Conservation (phyloP, 2,329 filamentous ascomycete genomes). For the Cytospora piceae region DNA sequence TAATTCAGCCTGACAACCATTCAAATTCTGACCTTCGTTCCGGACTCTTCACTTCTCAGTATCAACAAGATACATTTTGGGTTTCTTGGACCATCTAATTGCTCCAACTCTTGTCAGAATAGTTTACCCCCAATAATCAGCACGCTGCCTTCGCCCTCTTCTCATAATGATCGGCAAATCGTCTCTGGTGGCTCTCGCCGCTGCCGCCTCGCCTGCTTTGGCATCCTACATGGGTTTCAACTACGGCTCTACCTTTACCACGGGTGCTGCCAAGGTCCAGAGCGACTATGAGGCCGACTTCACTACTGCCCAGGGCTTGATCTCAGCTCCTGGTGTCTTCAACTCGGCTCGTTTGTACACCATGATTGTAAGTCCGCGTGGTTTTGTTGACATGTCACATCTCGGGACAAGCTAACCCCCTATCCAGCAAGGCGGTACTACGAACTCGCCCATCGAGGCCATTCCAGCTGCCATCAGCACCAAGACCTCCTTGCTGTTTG, state of each 20-base stretch:
- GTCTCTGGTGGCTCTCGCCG: slow-evolving; percentile 24
- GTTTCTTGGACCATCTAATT: slow-evolving; percentile 16
- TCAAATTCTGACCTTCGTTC: background rate
- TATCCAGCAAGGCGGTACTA: slow-evolving; percentile 61
- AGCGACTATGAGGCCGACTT: slow-evolving; percentile 73
- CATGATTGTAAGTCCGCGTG: slow-evolving; percentile 52
- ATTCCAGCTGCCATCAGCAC: slow-evolving; percentile 84
- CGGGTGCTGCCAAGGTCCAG: slow-evolving; percentile 62
- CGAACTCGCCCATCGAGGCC: slow-evolving; percentile 68
- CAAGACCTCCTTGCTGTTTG: slow-evolving; percentile 77
- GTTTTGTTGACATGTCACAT: slow-evolving; percentile 5
- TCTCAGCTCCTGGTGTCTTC: slow-evolving; percentile 65
- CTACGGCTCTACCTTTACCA: slow-evolving; percentile 67
- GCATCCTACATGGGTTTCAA: slow-evolving; percentile 69
- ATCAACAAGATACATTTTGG: slow-evolving; percentile 18
- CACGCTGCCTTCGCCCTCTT: background rate
- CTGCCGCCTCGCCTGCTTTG: slow-evolving; percentile 26
- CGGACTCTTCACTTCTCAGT: background rate
- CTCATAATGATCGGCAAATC: slow-evolving; percentile 25
- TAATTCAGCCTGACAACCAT: background rate
- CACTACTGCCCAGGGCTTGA: slow-evolving; percentile 64
- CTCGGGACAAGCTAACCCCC: slow-evolving; percentile 10
- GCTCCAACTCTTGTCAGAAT: slow-evolving; percentile 15
- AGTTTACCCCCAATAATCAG: slow-evolving; percentile 1
- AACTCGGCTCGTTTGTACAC: slow-evolving; percentile 74